Percentiles rank a stretch among this genome's conserved stretches.
Conservation (phyloP, 345 rosid genomes). For the Murraya paniculata region DNA sequence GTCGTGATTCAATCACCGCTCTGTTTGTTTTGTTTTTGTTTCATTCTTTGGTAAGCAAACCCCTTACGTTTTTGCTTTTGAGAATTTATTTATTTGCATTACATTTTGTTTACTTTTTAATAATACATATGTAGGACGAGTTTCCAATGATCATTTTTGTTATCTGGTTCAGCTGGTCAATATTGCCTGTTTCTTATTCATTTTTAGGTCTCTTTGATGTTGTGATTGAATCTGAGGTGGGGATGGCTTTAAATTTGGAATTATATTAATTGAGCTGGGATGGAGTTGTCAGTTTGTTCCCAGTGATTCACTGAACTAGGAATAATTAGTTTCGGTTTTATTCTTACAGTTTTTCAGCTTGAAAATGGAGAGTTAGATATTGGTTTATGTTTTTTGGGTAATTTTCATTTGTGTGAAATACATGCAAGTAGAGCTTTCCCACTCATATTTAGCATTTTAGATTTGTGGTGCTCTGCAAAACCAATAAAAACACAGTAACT, state of each 20-base stretch:
- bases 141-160: not conserved
- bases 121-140: not conserved
- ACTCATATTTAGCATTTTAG: not conserved
- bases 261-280: not conserved
- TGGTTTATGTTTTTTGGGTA: not conserved
- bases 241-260: not conserved
- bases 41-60: conserved; percentile 55
- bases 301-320: not conserved
- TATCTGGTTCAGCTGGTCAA: not conserved
- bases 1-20: conserved; percentile 43
- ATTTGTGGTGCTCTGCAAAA: not conserved
- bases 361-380: not conserved
- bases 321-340: not conserved
- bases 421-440: not conserved
- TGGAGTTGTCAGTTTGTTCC: not conserved
- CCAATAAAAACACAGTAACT: not conserved
- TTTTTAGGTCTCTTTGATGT: not conserved
- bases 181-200: not conserved
- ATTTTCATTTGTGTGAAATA: not conserved
- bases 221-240: not conserved
- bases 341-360: not conserved
- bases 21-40: conserved; percentile 43
- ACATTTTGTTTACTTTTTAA: not conserved
- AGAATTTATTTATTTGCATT: not conserved
- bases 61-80: not conserved